Conservation (phyloP, 2,329 filamentous ascomycete species). For the Boeremia exigua region DNA sequence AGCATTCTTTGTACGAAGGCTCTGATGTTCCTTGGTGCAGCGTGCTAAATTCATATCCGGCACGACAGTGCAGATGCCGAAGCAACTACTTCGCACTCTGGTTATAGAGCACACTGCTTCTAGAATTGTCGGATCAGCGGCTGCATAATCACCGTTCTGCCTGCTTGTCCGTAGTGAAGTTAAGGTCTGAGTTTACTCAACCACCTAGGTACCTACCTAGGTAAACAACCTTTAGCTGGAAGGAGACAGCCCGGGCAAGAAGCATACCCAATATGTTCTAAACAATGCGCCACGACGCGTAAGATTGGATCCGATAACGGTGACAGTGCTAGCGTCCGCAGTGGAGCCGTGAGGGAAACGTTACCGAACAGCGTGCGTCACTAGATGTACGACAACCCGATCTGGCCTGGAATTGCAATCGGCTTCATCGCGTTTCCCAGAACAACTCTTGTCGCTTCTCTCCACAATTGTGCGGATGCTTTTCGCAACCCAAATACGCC, state of each 20-base stretch:
- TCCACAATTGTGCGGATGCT: not conserved
- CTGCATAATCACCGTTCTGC: too few species aligned
- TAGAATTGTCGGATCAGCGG: too few species aligned
- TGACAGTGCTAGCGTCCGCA: conserved; percentile 6
- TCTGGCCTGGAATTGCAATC: not conserved
- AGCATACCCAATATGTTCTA: not conserved
- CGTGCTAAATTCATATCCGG: too few species aligned
- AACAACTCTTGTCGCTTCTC: not conserved
- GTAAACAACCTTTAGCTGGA: not conserved
- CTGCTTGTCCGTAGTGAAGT: not conserved
- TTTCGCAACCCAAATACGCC: not conserved
- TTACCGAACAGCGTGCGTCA: not conserved
- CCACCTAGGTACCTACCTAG: too few species aligned
- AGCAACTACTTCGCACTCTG: not conserved
- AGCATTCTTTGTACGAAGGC: not conserved
- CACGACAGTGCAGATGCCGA: too few species aligned
- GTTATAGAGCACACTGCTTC: too few species aligned
- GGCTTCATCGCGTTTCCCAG: too few species aligned
- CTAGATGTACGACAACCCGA: not conserved
- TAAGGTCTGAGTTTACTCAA: not conserved
- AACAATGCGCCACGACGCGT: not conserved
- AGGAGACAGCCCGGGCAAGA: not conserved
- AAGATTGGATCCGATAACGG: not conserved
- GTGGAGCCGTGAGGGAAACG: not conserved
- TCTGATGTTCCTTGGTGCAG: too few species aligned